Evolutionary conservation across 2,329 filamentous ascomycete species (phyloP).

Genomic region (Cladosporium sphaerospermum): DNA sequence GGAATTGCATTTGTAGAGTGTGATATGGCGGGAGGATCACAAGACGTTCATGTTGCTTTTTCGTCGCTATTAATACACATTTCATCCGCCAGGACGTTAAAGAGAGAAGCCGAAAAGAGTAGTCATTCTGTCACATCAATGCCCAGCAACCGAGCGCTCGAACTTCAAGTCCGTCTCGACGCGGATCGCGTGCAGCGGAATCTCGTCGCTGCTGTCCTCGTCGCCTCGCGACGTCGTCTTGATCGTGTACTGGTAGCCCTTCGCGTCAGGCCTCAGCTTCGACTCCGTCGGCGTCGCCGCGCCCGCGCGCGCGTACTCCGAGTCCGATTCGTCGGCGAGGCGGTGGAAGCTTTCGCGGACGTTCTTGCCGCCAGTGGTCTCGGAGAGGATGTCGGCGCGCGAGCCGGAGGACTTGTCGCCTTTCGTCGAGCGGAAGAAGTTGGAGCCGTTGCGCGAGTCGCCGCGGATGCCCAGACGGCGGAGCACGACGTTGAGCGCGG

Average conservation of each 20-base stretch:
- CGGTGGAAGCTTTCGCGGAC: background rate
- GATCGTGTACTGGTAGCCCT: conserved; percentile 2
- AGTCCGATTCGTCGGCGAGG: conserved; percentile 2
- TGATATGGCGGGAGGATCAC: too few species aligned
- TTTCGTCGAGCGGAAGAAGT: background rate
- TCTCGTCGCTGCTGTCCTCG: conserved; percentile 6
- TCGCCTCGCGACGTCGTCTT: background rate
- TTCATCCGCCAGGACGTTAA: too few species aligned
- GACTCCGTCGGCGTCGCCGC: background rate
- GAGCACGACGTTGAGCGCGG: conserved; percentile 6
- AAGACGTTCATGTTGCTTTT: too few species aligned
- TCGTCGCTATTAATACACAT: too few species aligned
- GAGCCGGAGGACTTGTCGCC: background rate
- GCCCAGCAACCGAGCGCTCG: background rate
- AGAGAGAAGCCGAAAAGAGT: too few species aligned
- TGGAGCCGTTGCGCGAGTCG: background rate
- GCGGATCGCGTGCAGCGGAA: conserved; percentile 1
- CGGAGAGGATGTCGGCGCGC: background rate
- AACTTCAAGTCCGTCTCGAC: background rate
- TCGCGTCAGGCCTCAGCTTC: background rate
- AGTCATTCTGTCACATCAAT: too few species aligned
- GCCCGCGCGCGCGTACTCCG: background rate
- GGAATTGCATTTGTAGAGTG: too few species aligned
- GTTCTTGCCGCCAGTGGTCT: background rate
- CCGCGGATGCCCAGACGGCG: conserved; percentile 1